phyloP scores from a whole-genome alignment of 2,329 filamentous ascomycete genomes.

The Cordyceps fumosorosea region DNA sequence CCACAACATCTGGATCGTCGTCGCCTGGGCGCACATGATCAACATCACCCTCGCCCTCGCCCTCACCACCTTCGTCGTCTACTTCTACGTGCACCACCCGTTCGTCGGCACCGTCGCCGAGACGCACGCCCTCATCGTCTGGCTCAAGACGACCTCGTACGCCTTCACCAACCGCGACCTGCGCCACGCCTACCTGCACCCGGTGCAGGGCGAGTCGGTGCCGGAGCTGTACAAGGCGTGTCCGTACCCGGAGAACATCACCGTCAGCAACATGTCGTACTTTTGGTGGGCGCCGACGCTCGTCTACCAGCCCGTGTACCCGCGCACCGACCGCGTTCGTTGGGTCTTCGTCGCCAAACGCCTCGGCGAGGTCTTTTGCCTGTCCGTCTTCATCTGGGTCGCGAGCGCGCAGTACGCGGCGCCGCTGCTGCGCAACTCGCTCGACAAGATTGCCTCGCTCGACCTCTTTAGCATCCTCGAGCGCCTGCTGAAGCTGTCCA shows the following conservation, averaged over 20 bases:
- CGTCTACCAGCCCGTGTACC: constrained; percentile 95
- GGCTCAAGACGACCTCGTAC: constrained; percentile 93
- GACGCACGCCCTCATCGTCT: constrained; percentile 88
- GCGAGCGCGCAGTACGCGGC: constrained; percentile 90
- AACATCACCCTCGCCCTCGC: constrained; percentile 78
- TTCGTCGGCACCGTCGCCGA: constrained; percentile 88
- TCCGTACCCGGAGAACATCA: constrained; percentile 88
- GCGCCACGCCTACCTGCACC: constrained; percentile 81
- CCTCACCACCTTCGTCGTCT: constrained; percentile 79
- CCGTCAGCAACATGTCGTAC: constrained; percentile 78
- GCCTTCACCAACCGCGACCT: constrained; percentile 95
- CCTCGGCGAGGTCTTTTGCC: constrained; percentile 65
- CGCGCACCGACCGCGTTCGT: constrained; percentile 71
- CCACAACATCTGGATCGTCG: constrained; percentile 68
- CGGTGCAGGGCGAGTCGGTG: constrained; percentile 59
- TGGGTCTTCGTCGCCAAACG: constrained; percentile 87
- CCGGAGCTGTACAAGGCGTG: constrained; percentile 77
- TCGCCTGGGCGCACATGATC: constrained; percentile 72
- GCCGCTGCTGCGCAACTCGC: constrained; percentile 80
- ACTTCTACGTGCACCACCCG: constrained; percentile 86
- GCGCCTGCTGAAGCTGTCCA: constrained; percentile 87
- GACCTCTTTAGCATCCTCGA: constrained; percentile 79
- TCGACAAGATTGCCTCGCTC: constrained; percentile 77
- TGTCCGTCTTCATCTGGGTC: constrained; percentile 92
- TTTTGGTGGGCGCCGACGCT: constrained; percentile 98